Evolutionary conservation across 257 asterid species (phyloP).

Genomic region (Nicotiana tabacum): DNA sequence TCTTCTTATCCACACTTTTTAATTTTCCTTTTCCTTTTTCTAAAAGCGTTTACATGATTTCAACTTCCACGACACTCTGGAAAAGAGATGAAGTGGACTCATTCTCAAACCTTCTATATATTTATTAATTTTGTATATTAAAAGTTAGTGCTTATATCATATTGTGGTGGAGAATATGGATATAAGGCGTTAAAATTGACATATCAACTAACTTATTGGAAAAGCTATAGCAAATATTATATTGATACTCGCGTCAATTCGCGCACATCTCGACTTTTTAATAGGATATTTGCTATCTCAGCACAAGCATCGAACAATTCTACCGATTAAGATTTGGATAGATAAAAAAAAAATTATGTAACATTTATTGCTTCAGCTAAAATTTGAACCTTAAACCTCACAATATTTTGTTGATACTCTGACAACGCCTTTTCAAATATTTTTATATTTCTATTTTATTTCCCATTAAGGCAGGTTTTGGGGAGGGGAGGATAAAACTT

Average conservation of each 20-base stretch:
- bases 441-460: neutral
- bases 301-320: no score
- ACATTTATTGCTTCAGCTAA: no score
- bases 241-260: neutral
- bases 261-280: no score
- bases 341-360: no score
- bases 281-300: no score
- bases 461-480: neutral
- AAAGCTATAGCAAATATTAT: neutral
- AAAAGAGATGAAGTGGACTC: constrained; percentile 1
- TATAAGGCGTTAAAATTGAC: neutral
- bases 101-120: neutral
- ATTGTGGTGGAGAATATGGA: constrained; percentile 5
- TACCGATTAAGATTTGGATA: no score
- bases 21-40: neutral
- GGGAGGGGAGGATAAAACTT: neutral
- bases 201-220: neutral
- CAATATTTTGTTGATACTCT: no score
- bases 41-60: neutral
- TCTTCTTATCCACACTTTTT: neutral
- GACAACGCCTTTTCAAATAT: neutral
- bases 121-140: neutral
- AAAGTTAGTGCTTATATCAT: neutral
- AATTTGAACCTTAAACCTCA: no score
- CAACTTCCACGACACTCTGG: neutral